phyloP scores from a whole-genome alignment of 2,329 filamentous ascomycete genomes.

The Graphilbum sp. region DNA sequence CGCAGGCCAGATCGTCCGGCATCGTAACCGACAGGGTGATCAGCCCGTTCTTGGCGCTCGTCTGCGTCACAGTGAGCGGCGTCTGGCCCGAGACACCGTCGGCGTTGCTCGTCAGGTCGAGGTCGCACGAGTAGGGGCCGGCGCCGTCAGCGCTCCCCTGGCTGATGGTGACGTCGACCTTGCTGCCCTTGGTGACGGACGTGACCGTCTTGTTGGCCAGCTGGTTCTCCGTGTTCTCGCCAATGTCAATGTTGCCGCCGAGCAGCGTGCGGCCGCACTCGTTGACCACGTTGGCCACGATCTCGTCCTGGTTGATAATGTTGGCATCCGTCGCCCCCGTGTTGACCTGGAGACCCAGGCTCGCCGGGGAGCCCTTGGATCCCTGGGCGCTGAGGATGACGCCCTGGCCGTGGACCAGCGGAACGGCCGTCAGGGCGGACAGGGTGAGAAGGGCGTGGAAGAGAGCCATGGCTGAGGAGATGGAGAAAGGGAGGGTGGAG shows the following conservation, averaged over 20 bases:
- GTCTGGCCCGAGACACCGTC: conserved; percentile 27
- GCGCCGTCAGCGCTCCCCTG: conserved; percentile 36
- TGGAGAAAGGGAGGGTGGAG: too few species aligned
- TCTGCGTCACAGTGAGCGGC: conserved; percentile 24
- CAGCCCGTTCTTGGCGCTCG: conserved; percentile 17
- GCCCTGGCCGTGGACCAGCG: conserved; percentile 4
- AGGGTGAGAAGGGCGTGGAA: conserved; percentile 1
- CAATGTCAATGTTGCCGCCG: conserved; percentile 44
- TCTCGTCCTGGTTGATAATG: conserved; percentile 40
- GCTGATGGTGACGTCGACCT: conserved; percentile 29
- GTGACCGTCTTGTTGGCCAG: conserved; percentile 28
- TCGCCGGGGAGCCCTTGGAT: neutral
- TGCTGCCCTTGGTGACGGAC: conserved; percentile 27
- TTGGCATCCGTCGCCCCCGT: conserved; percentile 39
- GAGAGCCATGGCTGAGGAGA: too few species aligned
- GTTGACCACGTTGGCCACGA: conserved; percentile 32
- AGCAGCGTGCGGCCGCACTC: conserved; percentile 44
- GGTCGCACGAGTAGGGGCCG: conserved; percentile 36
- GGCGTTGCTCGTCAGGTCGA: conserved; percentile 29
- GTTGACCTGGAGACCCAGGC: conserved; percentile 25
- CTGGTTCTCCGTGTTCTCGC: conserved; percentile 35
- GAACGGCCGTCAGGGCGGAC: conserved; percentile 3
- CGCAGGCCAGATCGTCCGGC: conserved; percentile 30
- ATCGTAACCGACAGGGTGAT: conserved; percentile 39
- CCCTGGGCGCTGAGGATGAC: conserved; percentile 6